phyloP scores from a whole-genome alignment of 257 asterid genomes.

The Petunia axillaris region DNA sequence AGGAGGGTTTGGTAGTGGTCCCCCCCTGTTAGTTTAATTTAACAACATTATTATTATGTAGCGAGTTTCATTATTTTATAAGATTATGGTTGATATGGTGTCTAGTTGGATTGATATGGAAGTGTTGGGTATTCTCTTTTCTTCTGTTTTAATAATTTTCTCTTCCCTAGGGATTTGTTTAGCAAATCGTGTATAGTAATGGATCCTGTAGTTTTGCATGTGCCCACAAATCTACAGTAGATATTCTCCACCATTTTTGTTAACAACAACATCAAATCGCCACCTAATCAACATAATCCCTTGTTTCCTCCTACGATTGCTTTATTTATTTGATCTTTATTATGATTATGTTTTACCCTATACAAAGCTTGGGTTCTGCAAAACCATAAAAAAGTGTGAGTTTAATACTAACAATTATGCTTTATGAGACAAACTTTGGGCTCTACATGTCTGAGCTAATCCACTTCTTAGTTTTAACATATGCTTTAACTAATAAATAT shows the following conservation, averaged over 20 bases:
- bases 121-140: constrained; percentile 25
- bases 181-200: constrained; percentile 33
- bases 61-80: constrained; percentile 37
- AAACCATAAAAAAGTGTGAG: constrained; percentile 7
- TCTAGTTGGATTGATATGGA: constrained; percentile 45
- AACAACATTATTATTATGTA: constrained; percentile 12
- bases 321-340: background rate
- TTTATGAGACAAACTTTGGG: constrained; percentile 25
- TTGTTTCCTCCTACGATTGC: constrained; percentile 35
- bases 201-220: constrained; percentile 39
- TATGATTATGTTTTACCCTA: constrained; percentile 11
- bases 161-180: constrained; percentile 28
- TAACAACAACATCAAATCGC: constrained; percentile 36
- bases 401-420: constrained; percentile 16
- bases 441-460: constrained; percentile 27
- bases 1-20: constrained; percentile 12
- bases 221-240: constrained; percentile 55
- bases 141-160: background rate
- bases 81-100: constrained; percentile 50
- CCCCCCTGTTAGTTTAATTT: constrained; percentile 8
- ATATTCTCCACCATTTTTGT: constrained; percentile 43
- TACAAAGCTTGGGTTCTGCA: background rate
- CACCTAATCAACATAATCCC: constrained; percentile 49
- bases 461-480: constrained; percentile 5
- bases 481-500: constrained; percentile 15